Percentiles rank a stretch among this genome's conserved stretches.
phyloP scores from a whole-genome alignment of 2,329 filamentous ascomycete genomes.

The Plectosphaerella cucumerina region DNA sequence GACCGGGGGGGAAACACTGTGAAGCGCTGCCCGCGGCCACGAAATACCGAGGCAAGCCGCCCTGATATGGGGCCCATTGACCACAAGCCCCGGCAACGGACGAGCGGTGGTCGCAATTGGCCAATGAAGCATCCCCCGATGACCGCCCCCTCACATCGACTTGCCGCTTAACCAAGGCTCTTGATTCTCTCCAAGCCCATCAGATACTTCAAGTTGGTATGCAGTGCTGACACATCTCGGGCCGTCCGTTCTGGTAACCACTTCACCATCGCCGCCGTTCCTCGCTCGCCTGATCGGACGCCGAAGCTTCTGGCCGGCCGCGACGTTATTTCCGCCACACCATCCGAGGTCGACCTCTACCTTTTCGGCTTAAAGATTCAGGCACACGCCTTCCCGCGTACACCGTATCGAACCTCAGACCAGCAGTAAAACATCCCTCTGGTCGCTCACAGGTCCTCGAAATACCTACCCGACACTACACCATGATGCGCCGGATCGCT shows the following conservation, averaged over 20 bases:
- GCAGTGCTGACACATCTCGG: not conserved
- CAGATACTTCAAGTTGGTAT: no score
- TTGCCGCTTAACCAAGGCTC: constrained; percentile 22
- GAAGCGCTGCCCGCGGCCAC: no score
- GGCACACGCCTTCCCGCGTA: no score
- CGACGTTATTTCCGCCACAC: not conserved
- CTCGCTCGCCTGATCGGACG: not conserved
- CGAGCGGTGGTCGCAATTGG: constrained; percentile 7
- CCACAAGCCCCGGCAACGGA: constrained; percentile 1
- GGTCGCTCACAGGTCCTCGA: no score
- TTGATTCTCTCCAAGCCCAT: not conserved
- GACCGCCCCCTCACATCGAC: constrained; percentile 21
- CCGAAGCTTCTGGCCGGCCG: not conserved
- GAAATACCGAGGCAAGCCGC: constrained; percentile 14
- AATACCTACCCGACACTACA: no score
- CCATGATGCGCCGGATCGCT: constrained; percentile 28
- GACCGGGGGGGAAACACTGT: not conserved
- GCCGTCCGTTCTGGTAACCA: not conserved
- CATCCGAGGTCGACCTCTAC: not conserved
- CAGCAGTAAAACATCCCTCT: not conserved
- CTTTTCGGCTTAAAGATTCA: not conserved
- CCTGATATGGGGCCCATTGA: not conserved
- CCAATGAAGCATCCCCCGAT: constrained; percentile 6
- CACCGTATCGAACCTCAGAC: not conserved
- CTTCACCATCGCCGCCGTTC: not conserved